phyloP scores from a whole-genome alignment of 352 stramenopile genomes.

The Phytophthora cactorum region DNA sequence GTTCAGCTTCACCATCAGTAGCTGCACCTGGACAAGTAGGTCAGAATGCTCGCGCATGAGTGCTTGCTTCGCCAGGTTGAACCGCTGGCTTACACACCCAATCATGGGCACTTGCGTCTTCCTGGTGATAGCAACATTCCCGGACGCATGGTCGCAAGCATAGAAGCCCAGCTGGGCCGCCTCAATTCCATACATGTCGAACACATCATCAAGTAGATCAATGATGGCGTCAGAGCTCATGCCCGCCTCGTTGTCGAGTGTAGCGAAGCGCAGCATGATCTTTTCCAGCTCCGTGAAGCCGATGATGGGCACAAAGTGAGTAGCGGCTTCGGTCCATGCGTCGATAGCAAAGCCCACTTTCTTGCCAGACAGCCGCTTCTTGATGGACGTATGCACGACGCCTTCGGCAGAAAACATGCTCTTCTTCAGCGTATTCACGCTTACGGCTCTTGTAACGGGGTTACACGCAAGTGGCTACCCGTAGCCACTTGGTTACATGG shows the following conservation, averaged over 20 bases:
- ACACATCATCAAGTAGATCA: slow-evolving; percentile 19
- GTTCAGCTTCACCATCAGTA: no score
- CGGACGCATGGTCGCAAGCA: slow-evolving; percentile 18
- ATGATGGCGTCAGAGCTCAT: slow-evolving; percentile 22
- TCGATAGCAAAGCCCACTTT: slow-evolving; percentile 24
- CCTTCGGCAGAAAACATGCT: slow-evolving; percentile 1
- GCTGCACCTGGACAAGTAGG: no score
- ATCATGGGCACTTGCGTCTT: slow-evolving; percentile 27
- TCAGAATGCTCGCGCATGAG: no score
- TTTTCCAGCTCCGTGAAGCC: slow-evolving; percentile 7
- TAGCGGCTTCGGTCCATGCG: slow-evolving; percentile 21
- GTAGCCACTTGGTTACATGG: no score
- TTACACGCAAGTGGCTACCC: no score
- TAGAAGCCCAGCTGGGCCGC: slow-evolving; percentile 18
- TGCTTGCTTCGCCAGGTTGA: no score
- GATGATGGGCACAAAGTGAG: slow-evolving; percentile 28
- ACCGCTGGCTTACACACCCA: slow-evolving; percentile 18
- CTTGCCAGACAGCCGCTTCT: not conserved
- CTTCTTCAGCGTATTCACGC: slow-evolving; percentile 4
- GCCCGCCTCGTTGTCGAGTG: slow-evolving; percentile 1
- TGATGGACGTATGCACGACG: slow-evolving; percentile 8
- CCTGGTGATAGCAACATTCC: slow-evolving; percentile 16
- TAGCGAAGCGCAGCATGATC: slow-evolving; percentile 26
- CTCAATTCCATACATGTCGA: slow-evolving; percentile 24
- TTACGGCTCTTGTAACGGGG: no score